Evolutionary conservation across 2,329 filamentous ascomycete species (phyloP).

Genomic region (Ophiostoma sp.): DNA sequence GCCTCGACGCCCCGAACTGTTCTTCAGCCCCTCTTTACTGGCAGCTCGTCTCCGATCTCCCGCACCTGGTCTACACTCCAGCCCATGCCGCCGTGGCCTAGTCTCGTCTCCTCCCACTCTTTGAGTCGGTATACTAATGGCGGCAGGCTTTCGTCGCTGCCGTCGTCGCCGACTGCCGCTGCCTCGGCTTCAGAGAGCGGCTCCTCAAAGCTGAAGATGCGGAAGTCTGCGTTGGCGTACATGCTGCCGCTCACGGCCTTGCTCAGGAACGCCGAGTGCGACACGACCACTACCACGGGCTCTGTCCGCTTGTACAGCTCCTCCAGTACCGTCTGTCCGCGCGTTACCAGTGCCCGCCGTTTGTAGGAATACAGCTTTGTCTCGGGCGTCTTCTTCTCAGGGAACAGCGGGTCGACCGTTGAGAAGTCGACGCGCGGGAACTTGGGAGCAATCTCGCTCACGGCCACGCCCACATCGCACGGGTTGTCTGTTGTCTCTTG

Average conservation of each 20-base stretch:
- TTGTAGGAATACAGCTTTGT: conserved; percentile 49
- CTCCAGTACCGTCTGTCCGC: conserved; percentile 48
- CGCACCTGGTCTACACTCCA: conserved; percentile 39
- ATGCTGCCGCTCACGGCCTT: conserved; percentile 49
- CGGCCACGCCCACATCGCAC: conserved; percentile 55
- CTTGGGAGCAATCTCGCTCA: conserved; percentile 40
- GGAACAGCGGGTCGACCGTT: conserved; percentile 53
- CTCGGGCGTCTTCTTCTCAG: conserved; percentile 52
- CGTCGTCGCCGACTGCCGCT: conserved; percentile 16
- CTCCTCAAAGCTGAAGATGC: conserved; percentile 52
- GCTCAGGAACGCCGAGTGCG: conserved; percentile 60
- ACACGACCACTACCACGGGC: conserved; percentile 58
- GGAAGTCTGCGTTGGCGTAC: conserved; percentile 59
- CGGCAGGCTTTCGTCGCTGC: conserved; percentile 23
- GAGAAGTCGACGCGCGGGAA: conserved; percentile 56
- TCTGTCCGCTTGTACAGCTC: conserved; percentile 50
- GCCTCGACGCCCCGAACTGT: no score
- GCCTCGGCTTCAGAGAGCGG: conserved; percentile 9
- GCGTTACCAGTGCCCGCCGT: conserved; percentile 46
- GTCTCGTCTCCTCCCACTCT: conserved; percentile 46
- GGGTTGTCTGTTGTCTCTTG: conserved; percentile 51
- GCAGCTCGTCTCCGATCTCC: conserved; percentile 31
- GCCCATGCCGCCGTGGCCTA: conserved; percentile 47
- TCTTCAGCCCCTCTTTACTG: conserved; percentile 16
- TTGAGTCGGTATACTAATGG: conserved; percentile 31